Evolutionary conservation across 371 early-diverging fungal genomes (phyloP).

Genomic region (Dichotomocladium elegans): DNA sequence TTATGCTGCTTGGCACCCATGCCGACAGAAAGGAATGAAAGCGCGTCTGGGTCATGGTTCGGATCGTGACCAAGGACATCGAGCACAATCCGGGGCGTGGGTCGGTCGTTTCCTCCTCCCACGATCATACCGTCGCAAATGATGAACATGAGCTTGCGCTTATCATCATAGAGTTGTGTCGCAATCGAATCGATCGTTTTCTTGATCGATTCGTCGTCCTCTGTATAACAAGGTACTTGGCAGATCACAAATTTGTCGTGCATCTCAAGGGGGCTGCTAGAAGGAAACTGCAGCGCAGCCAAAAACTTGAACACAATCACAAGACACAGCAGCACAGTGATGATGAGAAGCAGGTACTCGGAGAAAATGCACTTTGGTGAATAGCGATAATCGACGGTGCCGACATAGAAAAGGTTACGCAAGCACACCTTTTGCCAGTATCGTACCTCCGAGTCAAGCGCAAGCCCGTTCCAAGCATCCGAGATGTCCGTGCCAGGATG

Average conservation of each 20-base stretch:
- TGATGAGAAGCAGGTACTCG: slow-evolving; percentile 74
- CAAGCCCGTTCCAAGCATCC: slow-evolving; percentile 42
- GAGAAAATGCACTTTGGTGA: slow-evolving; percentile 75
- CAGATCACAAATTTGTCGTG: slow-evolving; percentile 86
- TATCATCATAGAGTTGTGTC: slow-evolving; percentile 59
- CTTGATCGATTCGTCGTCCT: slow-evolving; percentile 65
- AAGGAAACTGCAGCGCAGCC: slow-evolving; percentile 74
- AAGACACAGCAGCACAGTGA: slow-evolving; percentile 69
- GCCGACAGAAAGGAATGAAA: slow-evolving; percentile 80
- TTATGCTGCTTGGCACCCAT: slow-evolving; percentile 77
- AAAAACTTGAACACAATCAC: slow-evolving; percentile 87
- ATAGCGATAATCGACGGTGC: slow-evolving; percentile 77
- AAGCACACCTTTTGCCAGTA: slow-evolving; percentile 54
- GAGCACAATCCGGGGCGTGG: slow-evolving; percentile 84
- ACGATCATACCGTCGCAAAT: slow-evolving; percentile 80
- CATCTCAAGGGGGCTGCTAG: slow-evolving; percentile 63
- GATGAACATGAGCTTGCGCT: slow-evolving; percentile 69
- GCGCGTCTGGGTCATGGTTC: slow-evolving; percentile 69
- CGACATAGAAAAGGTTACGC: slow-evolving; percentile 74
- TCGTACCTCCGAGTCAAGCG: slow-evolving; percentile 17
- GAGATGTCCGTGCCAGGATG: slow-evolving; percentile 60
- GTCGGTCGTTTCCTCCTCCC: slow-evolving; percentile 85
- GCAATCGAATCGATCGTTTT: slow-evolving; percentile 70
- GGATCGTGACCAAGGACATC: slow-evolving; percentile 79
- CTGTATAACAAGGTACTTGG: slow-evolving; percentile 75